These are phyloP conservation scores for Euphorbia celastroides DNA, from an alignment of 441 rosid genomes.

Conservation along the genomic window DNA sequence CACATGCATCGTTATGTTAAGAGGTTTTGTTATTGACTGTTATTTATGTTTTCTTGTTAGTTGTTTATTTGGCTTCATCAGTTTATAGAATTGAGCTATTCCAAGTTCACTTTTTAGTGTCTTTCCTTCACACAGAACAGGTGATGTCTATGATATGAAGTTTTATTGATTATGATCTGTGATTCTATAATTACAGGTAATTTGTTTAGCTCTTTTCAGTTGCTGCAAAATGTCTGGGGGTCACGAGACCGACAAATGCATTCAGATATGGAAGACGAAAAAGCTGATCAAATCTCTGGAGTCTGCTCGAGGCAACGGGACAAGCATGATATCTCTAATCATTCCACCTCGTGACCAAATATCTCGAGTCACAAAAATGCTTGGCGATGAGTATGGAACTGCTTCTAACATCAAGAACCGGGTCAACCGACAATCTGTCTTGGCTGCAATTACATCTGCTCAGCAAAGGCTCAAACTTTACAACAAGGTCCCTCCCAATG, in stretches of 20 bases:
- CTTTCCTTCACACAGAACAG: no score
- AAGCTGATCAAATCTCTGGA: conserved; percentile 76
- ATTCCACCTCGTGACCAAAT: conserved; percentile 87
- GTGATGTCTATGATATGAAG: not conserved
- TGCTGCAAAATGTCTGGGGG: conserved; percentile 45
- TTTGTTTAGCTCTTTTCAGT: not conserved
- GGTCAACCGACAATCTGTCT: conserved; percentile 84
- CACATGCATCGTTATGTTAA: no score
- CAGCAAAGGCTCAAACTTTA: conserved; percentile 87
- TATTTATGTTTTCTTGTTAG: no score
- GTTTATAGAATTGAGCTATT: no score
- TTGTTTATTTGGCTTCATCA: no score
- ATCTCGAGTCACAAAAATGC: conserved; percentile 82
- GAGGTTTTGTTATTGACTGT: no score
- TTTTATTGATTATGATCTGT: not conserved
- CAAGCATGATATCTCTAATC: conserved; percentile 91
- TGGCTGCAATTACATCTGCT: conserved; percentile 84
- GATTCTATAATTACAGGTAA: conserved; percentile 11
- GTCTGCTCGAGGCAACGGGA: conserved; percentile 81
- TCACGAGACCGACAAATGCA: conserved; percentile 62
- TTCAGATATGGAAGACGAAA: conserved; percentile 87
- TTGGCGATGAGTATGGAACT: conserved; percentile 83
- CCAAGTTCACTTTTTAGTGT: not conserved
- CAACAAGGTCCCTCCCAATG: conserved; percentile 77
- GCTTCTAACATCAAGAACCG: conserved; percentile 90